These are phyloP conservation scores for Quercus variabilis DNA, from an alignment of 306 rosid genomes.

Conservation along the genomic window DNA sequence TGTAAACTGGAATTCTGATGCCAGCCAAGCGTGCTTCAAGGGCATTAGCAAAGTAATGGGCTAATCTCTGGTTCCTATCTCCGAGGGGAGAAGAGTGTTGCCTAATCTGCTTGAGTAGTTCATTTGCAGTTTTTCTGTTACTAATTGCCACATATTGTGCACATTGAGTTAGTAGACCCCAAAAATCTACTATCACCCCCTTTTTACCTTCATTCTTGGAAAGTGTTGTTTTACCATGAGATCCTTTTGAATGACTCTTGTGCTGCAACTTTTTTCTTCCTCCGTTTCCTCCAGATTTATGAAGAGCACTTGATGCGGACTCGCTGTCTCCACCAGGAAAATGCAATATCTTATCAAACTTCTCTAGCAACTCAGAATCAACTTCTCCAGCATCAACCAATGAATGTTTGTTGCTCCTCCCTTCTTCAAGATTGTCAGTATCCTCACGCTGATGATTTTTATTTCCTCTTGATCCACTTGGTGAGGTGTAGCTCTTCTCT, in stretches of 20 bases:
- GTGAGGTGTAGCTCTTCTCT: background rate
- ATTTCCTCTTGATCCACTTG: slow-evolving; percentile 27
- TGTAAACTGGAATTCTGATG: slow-evolving; percentile 40
- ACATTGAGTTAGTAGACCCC: slow-evolving; percentile 51
- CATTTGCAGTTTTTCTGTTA: slow-evolving; percentile 56
- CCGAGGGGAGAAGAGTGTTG: slow-evolving; percentile 55
- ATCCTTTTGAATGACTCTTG: slow-evolving; percentile 23
- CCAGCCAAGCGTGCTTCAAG: slow-evolving; percentile 75
- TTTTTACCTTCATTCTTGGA: slow-evolving; percentile 39
- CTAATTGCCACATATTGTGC: slow-evolving; percentile 60
- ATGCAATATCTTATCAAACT: slow-evolving; percentile 46
- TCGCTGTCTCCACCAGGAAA: slow-evolving; percentile 2
- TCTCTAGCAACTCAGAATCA: slow-evolving; percentile 38
- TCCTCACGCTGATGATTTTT: slow-evolving; percentile 23
- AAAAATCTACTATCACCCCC: slow-evolving; percentile 54
- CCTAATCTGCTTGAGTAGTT: slow-evolving; percentile 66
- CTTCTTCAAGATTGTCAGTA: slow-evolving; percentile 26
- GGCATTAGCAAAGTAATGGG: slow-evolving; percentile 61
- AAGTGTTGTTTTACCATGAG: slow-evolving; percentile 26
- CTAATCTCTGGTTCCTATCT: slow-evolving; percentile 64
- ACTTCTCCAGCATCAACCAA: slow-evolving; percentile 21
- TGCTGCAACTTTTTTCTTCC: slow-evolving; percentile 15
- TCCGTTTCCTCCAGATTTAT: slow-evolving; percentile 5
- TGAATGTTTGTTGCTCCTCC: slow-evolving; percentile 40
- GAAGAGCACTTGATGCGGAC: background rate